Evolutionary conservation across 106 monocot genomes (phyloP).

Genomic region (Dioscorea dumetorum): DNA sequence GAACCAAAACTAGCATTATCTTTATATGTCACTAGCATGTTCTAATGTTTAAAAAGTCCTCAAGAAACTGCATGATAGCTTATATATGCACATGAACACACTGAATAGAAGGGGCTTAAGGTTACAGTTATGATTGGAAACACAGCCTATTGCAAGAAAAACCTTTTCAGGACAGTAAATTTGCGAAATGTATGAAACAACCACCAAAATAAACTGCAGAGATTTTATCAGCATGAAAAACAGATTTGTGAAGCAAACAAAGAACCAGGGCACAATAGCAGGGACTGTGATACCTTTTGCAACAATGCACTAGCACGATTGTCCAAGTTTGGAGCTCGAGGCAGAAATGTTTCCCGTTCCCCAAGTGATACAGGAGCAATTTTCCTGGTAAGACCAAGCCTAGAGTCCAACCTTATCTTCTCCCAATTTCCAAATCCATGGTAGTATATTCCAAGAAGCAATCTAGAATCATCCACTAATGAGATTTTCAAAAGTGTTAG

Average conservation of each 20-base stretch:
- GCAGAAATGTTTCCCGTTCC: slow-evolving; percentile 92
- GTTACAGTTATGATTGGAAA: neutral
- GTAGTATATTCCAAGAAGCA: slow-evolving; percentile 90
- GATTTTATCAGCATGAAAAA: no score
- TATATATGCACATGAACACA: no score
- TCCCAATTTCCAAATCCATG: slow-evolving; percentile 99
- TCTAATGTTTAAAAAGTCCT: no score
- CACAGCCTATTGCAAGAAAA: neutral
- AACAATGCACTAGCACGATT: slow-evolving; percentile 88
- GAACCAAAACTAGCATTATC: no score
- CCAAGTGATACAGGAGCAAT: slow-evolving; percentile 89
- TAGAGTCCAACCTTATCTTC: slow-evolving; percentile 83
- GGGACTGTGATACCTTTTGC: slow-evolving; percentile 56
- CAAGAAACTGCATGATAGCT: no score
- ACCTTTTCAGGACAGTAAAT: neutral
- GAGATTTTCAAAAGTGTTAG: slow-evolving; percentile 6
- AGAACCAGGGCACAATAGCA: neutral
- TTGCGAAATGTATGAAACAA: neutral
- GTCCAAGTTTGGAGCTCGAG: slow-evolving; percentile 97
- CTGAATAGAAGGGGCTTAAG: no score
- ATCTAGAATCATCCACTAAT: slow-evolving; percentile 97
- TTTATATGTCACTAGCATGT: no score
- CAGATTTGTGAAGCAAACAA: neutral
- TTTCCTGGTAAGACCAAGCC: slow-evolving; percentile 75
- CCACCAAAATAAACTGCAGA: neutral